Percentiles rank a stretch among this genome's conserved stretches.
phyloP scores from a whole-genome alignment of 768 basidiomycete genomes.

The Tubosaeta sp. region DNA sequence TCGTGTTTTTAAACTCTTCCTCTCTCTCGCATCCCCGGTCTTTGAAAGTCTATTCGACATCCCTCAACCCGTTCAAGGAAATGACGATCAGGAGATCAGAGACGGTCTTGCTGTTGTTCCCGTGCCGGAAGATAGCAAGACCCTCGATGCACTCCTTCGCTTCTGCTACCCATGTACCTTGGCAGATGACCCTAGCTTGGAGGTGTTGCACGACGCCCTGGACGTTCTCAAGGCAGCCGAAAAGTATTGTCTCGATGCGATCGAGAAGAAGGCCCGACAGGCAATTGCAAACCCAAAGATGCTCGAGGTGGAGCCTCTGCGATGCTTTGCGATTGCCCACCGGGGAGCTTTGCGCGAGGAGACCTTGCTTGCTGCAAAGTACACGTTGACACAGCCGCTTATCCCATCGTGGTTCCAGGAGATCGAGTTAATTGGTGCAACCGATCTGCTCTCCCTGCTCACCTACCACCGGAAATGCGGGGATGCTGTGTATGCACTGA shows the following conservation, averaged over 20 bases:
- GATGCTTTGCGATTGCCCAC: neutral
- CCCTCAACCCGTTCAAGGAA: neutral
- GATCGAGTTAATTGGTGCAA: too few relatives aligned
- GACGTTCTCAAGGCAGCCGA: neutral
- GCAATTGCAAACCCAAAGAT: neutral
- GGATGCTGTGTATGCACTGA: too few relatives aligned
- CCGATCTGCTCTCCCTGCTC: too few relatives aligned
- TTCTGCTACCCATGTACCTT: neutral
- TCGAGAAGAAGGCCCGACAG: neutral
- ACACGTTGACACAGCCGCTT: too few relatives aligned
- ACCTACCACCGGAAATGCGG: too few relatives aligned
- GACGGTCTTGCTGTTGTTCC: neutral
- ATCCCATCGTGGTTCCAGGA: too few relatives aligned
- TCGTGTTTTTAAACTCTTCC: too few relatives aligned
- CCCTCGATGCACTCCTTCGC: neutral
- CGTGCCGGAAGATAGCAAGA: neutral
- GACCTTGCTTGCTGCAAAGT: too few relatives aligned
- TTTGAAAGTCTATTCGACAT: neutral
- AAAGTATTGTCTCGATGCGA: neutral
- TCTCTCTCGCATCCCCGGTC: neutral
- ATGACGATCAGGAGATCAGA: neutral
- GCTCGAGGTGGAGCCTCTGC: neutral
- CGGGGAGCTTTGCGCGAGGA: too few relatives aligned
- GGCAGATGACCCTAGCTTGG: neutral
- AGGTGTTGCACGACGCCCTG: neutral